Evolutionary conservation across 805 yeast genomes (phyloP), one percentile per base, ranked within the genome.

Genomic region (Metschnikowia chrysomelidarum): DNA sequence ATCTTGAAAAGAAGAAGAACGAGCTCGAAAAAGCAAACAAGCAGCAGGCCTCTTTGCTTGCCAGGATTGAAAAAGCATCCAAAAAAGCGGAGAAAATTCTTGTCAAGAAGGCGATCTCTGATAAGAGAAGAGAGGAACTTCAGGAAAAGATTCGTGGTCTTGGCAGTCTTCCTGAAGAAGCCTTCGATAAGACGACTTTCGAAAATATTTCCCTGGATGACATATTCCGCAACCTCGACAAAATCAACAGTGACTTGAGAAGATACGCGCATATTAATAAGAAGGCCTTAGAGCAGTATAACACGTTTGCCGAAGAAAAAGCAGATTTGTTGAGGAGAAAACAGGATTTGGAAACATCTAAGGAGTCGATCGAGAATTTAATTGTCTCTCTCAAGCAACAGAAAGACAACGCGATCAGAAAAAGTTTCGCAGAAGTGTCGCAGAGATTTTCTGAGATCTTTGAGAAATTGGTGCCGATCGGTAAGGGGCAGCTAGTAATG

Each of bases 101-200:
- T 45, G 72, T 83, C 14, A 81, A 75, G 50, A 84, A 79, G 44
- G 68, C 83, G 2, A 54, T 81, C 4, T 59, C 87, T 31, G 53
- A 64, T 4, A 63, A 69, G 27, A 72, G 95, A 44, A 72, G 85
- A 40, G 86, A 82, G 31, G 94, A 85, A 45, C 58, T 86, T 16
- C 81, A 79, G 44, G 75, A 72, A 40, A 84, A 77, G 51, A 80
- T 88, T 19, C 71, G 89, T 42, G 95, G 85, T 26, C 62, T 89
- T 25, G 97, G 97, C n/a, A 85, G 84, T 3, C 65, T 91, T 12
- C 91, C 96, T 0, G 96, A 88, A 50, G 88, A 85, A 35, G 88
- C 93, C 0, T 79, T 86, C 46, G 69, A 69, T 10, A 43, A 40
- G 18, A 40, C 52, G 2, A 53, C 61, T 1, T 76, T 69, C 49